Base-by-base conservation (phyloP, 306 rosid genomes). In the Cucurbita pepo region DNA sequence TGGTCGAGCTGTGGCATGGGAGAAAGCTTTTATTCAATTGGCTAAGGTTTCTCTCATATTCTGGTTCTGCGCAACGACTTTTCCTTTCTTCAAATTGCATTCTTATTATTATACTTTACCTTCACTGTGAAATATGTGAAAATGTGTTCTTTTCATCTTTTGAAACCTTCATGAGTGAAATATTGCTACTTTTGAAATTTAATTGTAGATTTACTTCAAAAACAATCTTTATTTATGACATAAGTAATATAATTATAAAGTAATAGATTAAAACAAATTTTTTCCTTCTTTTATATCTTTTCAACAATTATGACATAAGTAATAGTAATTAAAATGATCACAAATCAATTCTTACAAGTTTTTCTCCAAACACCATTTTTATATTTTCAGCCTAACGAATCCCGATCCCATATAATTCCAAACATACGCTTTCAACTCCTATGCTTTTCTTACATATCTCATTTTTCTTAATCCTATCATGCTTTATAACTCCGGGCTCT, bases 1-100 rank as follows among this genome's bases (percentile, higher is more conserved):
- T 73, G 82, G 84, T 58, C 87, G 82, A 81, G 92, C 97, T 77
- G 86, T 91, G 55, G 90, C 96, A 15, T 94, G 99, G 99, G 99
- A 94, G 87, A 94, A 94, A 77, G 85, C 95, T 71, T 91, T 89
- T 78, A 85, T 94, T 78, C 87, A 94, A 84, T 81, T 94, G 80
- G 88, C 87, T 74, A 91, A 91, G 99, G 99, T 94, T 85, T 79
- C 61, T 76, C 73, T 72, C 52, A 36, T 38, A 11, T 75, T 69
- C 58, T 71, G 44, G 41, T 51, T 43, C 56, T 10, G 38, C 9
- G 18, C 62, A 69, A 16, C 44, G 38, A n/a, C 41, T 47, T 52
- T 58, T 59, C 16, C 72, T 15, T 25, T 22, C 40, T 70, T 70
- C 58, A 10, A 22, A 60, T 79, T n/a, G 19, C 21, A 37, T 69